A percentile compares a stretch with the other conserved stretches of the same genome.
phyloP scores from a whole-genome alignment of 2,329 filamentous ascomycete species.

The Colletotrichum sidae region DNA sequence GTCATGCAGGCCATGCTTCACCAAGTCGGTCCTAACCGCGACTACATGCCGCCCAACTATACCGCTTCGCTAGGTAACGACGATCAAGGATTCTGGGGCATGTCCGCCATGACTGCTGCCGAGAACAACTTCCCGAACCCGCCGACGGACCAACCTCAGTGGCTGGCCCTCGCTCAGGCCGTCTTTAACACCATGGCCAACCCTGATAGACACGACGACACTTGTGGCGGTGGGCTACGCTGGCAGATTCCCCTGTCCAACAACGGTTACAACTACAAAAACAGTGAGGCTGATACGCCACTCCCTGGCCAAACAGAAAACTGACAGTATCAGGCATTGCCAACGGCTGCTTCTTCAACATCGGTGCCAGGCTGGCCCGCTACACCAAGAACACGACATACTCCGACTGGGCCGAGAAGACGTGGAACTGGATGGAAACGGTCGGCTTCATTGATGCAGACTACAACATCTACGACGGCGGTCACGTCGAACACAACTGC shows the following conservation, averaged over 20 bases:
- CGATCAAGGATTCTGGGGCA: conserved; percentile 78
- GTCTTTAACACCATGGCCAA: conserved; percentile 73
- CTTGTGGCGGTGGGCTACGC: conserved; percentile 77
- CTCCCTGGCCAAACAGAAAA: background rate
- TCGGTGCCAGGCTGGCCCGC: conserved; percentile 75
- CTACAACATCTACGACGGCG: conserved; percentile 72
- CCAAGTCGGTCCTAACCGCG: conserved; percentile 65
- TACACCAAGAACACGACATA: conserved; percentile 78
- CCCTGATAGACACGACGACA: conserved; percentile 71
- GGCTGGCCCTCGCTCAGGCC: conserved; percentile 75
- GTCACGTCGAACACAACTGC: conserved; percentile 64
- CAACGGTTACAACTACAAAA: conserved; percentile 81
- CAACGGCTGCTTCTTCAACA: conserved; percentile 73
- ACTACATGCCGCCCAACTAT: conserved; percentile 72
- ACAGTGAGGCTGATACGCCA: conserved; percentile 51
- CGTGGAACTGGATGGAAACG: conserved; percentile 70
- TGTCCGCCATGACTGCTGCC: conserved; percentile 75
- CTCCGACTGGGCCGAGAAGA: conserved; percentile 68
- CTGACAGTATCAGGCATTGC: conserved; percentile 59
- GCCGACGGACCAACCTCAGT: conserved; percentile 63
- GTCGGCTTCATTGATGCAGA: conserved; percentile 70
- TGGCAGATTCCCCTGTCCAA: conserved; percentile 85
- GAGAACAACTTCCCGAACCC: conserved; percentile 73
- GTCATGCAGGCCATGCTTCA: conserved; percentile 67
- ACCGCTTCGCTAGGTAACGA: conserved; percentile 72